Evolutionary conservation across 2,329 filamentous ascomycete species (phyloP), one percentile per base, ranked within the genome.

Genomic region (Chaetothyriales sp.): DNA sequence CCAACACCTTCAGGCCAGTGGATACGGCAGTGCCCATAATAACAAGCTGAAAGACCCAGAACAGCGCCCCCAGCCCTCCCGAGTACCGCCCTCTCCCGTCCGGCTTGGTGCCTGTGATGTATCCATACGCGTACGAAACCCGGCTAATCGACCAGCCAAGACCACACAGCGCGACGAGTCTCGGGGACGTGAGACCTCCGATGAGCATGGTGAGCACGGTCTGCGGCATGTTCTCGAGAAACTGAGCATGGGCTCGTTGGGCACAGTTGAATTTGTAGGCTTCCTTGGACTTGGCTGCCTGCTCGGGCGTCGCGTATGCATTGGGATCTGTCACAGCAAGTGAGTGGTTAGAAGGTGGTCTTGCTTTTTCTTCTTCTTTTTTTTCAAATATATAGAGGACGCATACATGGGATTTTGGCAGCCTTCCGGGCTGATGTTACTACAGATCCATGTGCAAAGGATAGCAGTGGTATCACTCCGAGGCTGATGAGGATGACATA

Each of bases 221-320:
- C 50, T 71, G 69, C 2, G 72, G 60, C 54, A 75, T 70, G 63
- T 79, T 78, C 66, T 82, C 79, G 57, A 75, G 65, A 65, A 73
- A 79, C 65, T 81, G 80, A 61, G 69, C 68, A 67, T 79, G 76
- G 18, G 74, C 71, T 56, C 76, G 69, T 59, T 78, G 75, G 20
- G 75, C 75, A 66, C 71, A 73, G 61, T 74, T 73, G 64, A 73
- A 74, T 51, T 69, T 61, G 52, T 73, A 64, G 26, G 70, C 70
- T 46, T 64, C 65, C 53, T 64, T 66, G 66, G 71, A 66, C 61
- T 65, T 59, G 57, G 70, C 70, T 62, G 76, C 69, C 62, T 79
- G 72, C 53, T 75, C 71, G 47, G 69, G 64, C 19, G 74, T 74
- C 26, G 79, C 78, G 65, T 78, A 80, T 61, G 68, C 65, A 65